These are phyloP conservation scores for Nyctanthes arbortristis DNA, from an alignment of 257 asterid species.

Conservation along the genomic window DNA sequence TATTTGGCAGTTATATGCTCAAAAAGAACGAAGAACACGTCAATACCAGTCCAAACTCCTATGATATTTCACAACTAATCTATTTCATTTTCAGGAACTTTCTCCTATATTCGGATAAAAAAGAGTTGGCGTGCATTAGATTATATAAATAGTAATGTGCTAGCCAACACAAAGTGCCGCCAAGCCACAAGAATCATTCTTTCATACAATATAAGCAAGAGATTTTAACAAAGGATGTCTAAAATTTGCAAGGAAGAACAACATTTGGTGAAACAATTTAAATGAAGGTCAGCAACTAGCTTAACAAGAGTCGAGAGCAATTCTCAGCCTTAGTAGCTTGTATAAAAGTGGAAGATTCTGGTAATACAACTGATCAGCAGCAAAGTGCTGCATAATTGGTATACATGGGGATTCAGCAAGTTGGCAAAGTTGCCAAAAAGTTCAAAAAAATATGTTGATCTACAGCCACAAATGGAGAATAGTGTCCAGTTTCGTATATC, in stretches of 20 bases:
- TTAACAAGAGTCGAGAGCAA: neutral
- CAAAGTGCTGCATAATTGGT: too few species aligned
- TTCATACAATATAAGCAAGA: neutral
- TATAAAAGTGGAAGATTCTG: neutral
- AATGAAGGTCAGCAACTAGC: neutral
- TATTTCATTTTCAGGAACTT: neutral
- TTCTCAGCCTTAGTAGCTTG: neutral
- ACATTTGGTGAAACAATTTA: neutral
- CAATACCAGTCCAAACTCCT: neutral
- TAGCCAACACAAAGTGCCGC: neutral
- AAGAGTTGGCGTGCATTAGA: neutral
- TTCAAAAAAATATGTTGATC: neutral
- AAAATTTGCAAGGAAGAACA: neutral
- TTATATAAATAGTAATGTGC: neutral
- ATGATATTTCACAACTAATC: neutral
- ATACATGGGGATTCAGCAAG: too few species aligned
- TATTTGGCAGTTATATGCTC: neutral
- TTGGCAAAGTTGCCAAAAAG: neutral
- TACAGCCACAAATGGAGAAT: neutral
- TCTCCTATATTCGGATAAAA: neutral
- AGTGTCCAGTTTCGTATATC: neutral
- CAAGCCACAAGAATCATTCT: neutral
- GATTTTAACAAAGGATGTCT: neutral
- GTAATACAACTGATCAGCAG: too few species aligned
- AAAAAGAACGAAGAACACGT: neutral